These are phyloP conservation scores for Geum urbanum DNA, from an alignment of 306 rosid genomes.

Conservation along the genomic window DNA sequence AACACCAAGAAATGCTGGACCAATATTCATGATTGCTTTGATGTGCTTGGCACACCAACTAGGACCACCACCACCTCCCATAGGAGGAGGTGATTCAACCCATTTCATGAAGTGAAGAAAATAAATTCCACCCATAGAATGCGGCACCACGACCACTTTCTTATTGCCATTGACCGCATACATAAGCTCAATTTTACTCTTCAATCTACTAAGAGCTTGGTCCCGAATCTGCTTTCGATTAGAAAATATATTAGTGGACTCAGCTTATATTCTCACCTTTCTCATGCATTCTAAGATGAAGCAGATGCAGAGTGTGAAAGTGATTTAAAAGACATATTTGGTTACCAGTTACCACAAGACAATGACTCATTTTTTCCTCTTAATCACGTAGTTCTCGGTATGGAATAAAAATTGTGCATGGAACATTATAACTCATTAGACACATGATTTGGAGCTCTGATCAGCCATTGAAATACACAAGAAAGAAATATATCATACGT, in stretches of 20 bases:
- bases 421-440: neutral
- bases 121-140: conserved; percentile 68
- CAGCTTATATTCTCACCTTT: neutral
- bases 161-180: conserved; percentile 51
- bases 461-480: neutral
- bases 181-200: conserved; percentile 78
- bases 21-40: conserved; percentile 74
- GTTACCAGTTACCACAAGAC: neutral
- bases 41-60: conserved; percentile 78
- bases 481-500: neutral
- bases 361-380: neutral
- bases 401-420: neutral
- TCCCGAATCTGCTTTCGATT: conserved; percentile 61
- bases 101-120: conserved; percentile 86
- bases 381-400: neutral
- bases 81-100: conserved; percentile 70
- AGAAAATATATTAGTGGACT: conserved; percentile 32
- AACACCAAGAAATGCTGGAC: conserved; percentile 68
- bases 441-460: neutral
- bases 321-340: neutral
- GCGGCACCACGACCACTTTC: conserved; percentile 88
- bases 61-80: conserved; percentile 72
- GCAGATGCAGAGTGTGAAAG: neutral
- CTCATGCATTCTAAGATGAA: neutral
- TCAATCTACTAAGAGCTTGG: conserved; percentile 66